Conservation (phyloP, 768 basidiomycete genomes). For the Lentinula sp. region DNA sequence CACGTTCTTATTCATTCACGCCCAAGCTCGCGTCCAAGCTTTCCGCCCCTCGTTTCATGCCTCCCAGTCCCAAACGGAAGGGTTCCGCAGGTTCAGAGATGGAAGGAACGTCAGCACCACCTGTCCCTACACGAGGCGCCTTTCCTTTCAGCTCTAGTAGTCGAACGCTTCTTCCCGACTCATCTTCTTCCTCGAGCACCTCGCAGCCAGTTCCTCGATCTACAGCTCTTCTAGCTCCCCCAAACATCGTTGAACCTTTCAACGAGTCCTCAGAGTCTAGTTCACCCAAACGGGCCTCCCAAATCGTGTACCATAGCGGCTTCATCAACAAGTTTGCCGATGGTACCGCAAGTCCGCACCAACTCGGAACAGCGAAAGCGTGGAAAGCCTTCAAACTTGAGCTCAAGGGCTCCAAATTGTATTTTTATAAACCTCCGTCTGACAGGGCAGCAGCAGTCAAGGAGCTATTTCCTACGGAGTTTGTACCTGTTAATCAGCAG, state of each 20-base stretch:
- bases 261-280: slow-evolving; percentile 21
- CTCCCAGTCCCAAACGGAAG: slow-evolving; percentile 53
- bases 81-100: slow-evolving; percentile 37
- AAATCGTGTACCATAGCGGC: slow-evolving; percentile 70
- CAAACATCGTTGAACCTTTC: slow-evolving; percentile 36
- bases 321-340: slow-evolving; percentile 69
- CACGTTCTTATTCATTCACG: slow-evolving; percentile 65
- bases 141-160: background rate
- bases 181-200: background rate
- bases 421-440: slow-evolving; percentile 79
- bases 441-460: slow-evolving; percentile 62
- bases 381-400: slow-evolving; percentile 89
- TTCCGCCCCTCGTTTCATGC: slow-evolving; percentile 45
- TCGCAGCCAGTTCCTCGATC: slow-evolving; percentile 8
- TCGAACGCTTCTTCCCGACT: background rate
- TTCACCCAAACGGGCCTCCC: slow-evolving; percentile 55
- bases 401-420: slow-evolving; percentile 77
- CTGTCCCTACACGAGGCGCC: slow-evolving; percentile 4
- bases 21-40: slow-evolving; percentile 69
- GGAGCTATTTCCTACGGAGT: slow-evolving; percentile 65
- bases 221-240: slow-evolving; percentile 43
- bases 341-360: slow-evolving; percentile 25
- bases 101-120: slow-evolving; percentile 19
- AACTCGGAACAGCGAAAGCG: slow-evolving; percentile 47
- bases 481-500: slow-evolving; percentile 50